Conservation (phyloP, 208 protist species). For the Pavlovales sp. region DNA sequence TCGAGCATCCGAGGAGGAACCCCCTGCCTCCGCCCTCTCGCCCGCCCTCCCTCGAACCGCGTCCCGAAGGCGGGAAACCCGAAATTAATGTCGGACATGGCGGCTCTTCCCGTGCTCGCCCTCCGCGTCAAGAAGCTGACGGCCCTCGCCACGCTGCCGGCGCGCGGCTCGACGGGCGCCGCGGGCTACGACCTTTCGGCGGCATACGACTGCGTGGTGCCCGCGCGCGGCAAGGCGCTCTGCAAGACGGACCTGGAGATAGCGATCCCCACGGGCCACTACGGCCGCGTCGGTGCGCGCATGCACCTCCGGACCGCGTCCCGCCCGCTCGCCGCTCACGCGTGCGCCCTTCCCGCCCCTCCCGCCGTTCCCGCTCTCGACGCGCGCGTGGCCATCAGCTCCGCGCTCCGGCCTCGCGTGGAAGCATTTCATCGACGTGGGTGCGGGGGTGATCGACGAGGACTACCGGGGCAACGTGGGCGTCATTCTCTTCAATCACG, state of each 20-base stretch:
- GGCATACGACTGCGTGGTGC: slow-evolving; percentile 62
- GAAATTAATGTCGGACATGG: too few species aligned
- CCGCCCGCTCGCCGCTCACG: background rate
- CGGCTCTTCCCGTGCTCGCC: too few species aligned
- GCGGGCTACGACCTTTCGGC: slow-evolving; percentile 71
- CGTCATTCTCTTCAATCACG: slow-evolving; percentile 73
- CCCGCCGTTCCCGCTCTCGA: too few species aligned
- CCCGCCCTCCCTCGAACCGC: too few species aligned
- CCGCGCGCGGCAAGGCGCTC: slow-evolving; percentile 68
- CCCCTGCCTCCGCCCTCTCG: too few species aligned
- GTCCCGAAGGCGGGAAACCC: too few species aligned
- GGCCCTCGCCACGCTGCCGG: slow-evolving; percentile 54
- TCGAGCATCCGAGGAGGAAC: too few species aligned
- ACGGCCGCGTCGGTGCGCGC: slow-evolving; percentile 64
- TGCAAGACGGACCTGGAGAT: slow-evolving; percentile 71
- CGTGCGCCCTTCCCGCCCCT: too few species aligned
- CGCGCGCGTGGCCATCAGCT: too few species aligned
- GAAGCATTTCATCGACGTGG: slow-evolving; percentile 71
- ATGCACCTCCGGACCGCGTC: background rate
- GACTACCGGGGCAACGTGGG: slow-evolving; percentile 74
- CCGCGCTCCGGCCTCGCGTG: slow-evolving; percentile 67
- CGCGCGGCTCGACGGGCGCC: slow-evolving; percentile 52
- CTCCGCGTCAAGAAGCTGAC: slow-evolving; percentile 23
- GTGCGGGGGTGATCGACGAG: slow-evolving; percentile 71
- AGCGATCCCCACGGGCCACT: slow-evolving; percentile 62